phyloP scores from a whole-genome alignment of 176 grass and related monocot genomes.

The Phragmites australis region DNA sequence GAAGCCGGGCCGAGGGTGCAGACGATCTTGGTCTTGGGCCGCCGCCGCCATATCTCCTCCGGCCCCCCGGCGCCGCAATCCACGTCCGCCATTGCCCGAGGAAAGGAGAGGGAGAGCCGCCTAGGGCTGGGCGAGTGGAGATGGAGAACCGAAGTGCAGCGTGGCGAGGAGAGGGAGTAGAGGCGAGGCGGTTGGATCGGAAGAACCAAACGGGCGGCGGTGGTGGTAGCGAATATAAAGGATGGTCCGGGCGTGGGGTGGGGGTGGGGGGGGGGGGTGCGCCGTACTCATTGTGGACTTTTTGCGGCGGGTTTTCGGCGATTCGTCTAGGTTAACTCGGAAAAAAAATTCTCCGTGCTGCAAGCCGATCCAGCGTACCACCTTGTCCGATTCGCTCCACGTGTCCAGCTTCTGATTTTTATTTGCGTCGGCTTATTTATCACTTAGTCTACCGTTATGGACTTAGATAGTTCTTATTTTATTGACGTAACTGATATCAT shows the following conservation, averaged over 20 bases:
- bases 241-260: neutral
- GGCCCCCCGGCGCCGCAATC: constrained; percentile 11
- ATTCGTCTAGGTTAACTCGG: neutral
- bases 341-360: too few species aligned
- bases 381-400: too few species aligned
- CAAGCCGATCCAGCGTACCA: too few species aligned
- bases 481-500: too few species aligned
- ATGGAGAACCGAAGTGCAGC: neutral
- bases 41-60: constrained; percentile 43
- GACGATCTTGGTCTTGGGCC: constrained; percentile 88
- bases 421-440: too few species aligned
- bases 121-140: neutral
- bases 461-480: too few species aligned
- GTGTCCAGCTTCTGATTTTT: too few species aligned
- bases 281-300: neutral
- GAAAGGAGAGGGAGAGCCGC: neutral
- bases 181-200: neutral
- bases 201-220: neutral
- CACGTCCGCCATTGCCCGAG: constrained; percentile 30
- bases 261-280: neutral
- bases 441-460: too few species aligned
- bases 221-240: constrained; percentile 5
- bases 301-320: too few species aligned
- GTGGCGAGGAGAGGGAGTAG: neutral
- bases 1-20: constrained; percentile 84